Conservation (phyloP, 2,329 filamentous ascomycete species). For the Hypoxylon rubiginosum region DNA sequence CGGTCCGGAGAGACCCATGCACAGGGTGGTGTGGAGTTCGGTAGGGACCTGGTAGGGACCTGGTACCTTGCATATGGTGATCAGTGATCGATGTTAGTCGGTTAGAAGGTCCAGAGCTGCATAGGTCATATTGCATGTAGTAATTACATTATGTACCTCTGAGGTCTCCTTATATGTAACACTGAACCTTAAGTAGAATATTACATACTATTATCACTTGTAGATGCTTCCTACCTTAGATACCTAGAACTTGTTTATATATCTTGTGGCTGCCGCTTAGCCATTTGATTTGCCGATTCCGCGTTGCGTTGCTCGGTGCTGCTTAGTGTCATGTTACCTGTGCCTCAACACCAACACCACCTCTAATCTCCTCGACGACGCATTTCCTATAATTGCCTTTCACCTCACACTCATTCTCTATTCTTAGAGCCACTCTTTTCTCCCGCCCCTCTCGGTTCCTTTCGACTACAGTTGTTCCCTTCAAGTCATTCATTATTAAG, state of each 20-base stretch:
- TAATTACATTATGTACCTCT: too few species aligned
- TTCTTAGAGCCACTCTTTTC: conserved; percentile 41
- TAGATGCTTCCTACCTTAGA: not conserved
- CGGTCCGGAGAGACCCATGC: conserved; percentile 9
- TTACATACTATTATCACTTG: too few species aligned
- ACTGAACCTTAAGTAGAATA: too few species aligned
- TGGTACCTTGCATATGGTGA: not conserved
- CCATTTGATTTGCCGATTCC: conserved; percentile 14
- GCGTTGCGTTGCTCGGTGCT: conserved; percentile 3
- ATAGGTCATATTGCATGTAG: not conserved
- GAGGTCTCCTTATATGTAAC: too few species aligned
- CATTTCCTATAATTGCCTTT: conserved; percentile 28
- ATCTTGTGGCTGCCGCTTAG: conserved; percentile 1
- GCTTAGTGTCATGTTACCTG: conserved; percentile 6
- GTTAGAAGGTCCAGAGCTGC: not conserved
- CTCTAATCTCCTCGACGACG: conserved; percentile 20
- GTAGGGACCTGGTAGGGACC: not conserved
- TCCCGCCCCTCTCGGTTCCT: conserved; percentile 37
- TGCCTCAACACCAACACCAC: conserved; percentile 13
- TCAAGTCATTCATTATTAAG: conserved; percentile 37
- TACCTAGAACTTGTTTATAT: not conserved
- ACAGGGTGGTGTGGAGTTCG: conserved; percentile 3
- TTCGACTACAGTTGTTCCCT: conserved; percentile 37
- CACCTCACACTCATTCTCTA: conserved; percentile 37
- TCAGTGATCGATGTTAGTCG: not conserved